phyloP scores from a whole-genome alignment of 345 rosid species.

The Draba incana region DNA sequence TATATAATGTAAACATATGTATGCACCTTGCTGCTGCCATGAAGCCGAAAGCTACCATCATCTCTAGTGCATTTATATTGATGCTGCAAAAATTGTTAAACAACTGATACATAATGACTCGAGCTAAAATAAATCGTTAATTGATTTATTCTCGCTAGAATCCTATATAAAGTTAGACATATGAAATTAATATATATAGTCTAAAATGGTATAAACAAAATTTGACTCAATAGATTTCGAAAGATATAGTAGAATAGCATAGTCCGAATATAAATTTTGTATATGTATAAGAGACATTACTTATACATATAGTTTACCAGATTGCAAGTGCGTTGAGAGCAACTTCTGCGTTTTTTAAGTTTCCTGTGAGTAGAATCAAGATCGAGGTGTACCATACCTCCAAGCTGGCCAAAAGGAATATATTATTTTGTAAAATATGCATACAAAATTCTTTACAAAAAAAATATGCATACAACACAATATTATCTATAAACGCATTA shows the following conservation, averaged over 20 bases:
- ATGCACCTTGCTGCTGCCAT: conserved; percentile 69
- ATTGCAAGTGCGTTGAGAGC: conserved; percentile 84
- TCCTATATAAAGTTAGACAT: no score
- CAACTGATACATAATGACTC: background rate
- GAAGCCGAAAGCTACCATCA: conserved; percentile 83
- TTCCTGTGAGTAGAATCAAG: conserved; percentile 68
- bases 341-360: conserved; percentile 60
- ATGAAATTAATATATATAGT: no score
- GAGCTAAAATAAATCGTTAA: background rate
- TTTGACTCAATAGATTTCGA: no score
- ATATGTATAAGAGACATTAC: background rate
- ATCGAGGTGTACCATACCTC: conserved; percentile 82
- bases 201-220: no score
- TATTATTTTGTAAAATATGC: background rate
- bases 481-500: background rate
- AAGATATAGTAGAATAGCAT: no score
- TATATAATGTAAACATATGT: background rate
- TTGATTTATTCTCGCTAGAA: no score
- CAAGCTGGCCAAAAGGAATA: conserved; percentile 44
- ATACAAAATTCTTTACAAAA: no score
- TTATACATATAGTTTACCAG: conserved; percentile 50
- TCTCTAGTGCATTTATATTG: conserved; percentile 73
- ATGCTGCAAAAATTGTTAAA: conserved; percentile 47
- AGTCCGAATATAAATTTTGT: no score
- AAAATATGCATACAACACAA: background rate